phyloP scores from a whole-genome alignment of 495 filamentous ascomycete species.

The Pyrenopolyporus hunteri region DNA sequence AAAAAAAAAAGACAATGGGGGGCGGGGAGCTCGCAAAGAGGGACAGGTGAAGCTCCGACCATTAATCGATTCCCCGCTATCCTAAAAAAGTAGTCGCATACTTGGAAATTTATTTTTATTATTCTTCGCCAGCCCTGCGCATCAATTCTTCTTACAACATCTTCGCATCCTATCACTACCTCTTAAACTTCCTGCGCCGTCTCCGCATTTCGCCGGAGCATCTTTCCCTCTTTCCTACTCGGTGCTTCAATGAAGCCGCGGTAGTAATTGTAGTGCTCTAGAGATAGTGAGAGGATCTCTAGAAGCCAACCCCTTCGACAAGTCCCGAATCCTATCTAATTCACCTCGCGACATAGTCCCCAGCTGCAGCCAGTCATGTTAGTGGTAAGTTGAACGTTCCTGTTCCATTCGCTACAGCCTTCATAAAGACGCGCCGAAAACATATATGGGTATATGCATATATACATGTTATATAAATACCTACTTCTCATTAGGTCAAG shows the following conservation, averaged over 20 bases:
- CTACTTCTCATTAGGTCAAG: too few relatives aligned
- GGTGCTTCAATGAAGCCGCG: slow-evolving; percentile 59
- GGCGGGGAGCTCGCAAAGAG: slow-evolving; percentile 14
- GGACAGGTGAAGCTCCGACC: slow-evolving; percentile 11
- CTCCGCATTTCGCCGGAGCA: slow-evolving; percentile 7
- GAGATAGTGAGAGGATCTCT: slow-evolving; percentile 74
- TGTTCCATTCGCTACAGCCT: not conserved
- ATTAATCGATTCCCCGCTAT: slow-evolving; percentile 36
- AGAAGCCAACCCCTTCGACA: slow-evolving; percentile 55
- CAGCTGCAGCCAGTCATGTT: slow-evolving; percentile 43
- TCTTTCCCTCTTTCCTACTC: not conserved
- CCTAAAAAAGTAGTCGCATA: slow-evolving; percentile 30
- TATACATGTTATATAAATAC: too few relatives aligned
- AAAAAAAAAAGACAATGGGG: not conserved
- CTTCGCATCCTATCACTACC: not conserved
- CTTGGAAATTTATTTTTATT: slow-evolving; percentile 31
- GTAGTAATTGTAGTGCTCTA: slow-evolving; percentile 73
- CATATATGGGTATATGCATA: too few relatives aligned
- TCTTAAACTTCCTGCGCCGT: not conserved
- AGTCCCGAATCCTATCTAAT: slow-evolving; percentile 21
- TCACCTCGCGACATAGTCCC: slow-evolving; percentile 2
- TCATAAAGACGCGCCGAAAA: not conserved
- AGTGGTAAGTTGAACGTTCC: slow-evolving; percentile 46
- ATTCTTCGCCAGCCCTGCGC: slow-evolving; percentile 9
- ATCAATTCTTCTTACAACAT: not conserved